Evolutionary conservation across 148 eudicot species (phyloP).

Genomic region (Cornus suecica): DNA sequence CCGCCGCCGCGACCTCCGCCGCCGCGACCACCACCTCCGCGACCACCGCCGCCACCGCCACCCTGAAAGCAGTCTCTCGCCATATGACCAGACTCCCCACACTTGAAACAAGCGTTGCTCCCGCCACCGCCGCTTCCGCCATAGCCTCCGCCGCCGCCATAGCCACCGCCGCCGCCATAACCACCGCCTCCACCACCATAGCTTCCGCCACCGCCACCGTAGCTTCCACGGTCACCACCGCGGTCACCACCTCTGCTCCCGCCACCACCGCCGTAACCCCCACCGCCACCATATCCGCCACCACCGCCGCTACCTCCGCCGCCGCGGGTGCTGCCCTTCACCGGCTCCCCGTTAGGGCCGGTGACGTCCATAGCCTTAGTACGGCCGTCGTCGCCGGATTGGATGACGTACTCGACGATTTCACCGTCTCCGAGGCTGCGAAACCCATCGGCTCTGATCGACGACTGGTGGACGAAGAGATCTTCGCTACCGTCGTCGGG

Average conservation of each 20-base stretch:
- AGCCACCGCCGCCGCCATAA: slow-evolving; percentile 20
- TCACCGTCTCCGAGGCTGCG: slow-evolving; percentile 43
- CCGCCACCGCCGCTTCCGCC: slow-evolving; percentile 20
- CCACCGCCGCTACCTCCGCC: slow-evolving; percentile 24
- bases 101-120: slow-evolving; percentile 22
- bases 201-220: slow-evolving; percentile 18
- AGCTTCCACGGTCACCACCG: slow-evolving; percentile 8
- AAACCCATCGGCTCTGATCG: slow-evolving; percentile 33
- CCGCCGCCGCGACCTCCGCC: slow-evolving; percentile 22
- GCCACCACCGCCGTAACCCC: slow-evolving; percentile 8
- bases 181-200: slow-evolving; percentile 14
- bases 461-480: slow-evolving; percentile 41
- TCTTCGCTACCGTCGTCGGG: slow-evolving; percentile 43
- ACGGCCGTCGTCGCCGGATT: slow-evolving; percentile 34
- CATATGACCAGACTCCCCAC: slow-evolving; percentile 28
- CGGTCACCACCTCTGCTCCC: neutral
- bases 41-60: slow-evolving; percentile 25
- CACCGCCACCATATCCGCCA: slow-evolving; percentile 15
- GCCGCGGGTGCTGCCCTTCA: slow-evolving; percentile 30
- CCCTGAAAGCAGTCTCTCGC: slow-evolving; percentile 23
- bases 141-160: slow-evolving; percentile 12
- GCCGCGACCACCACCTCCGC: slow-evolving; percentile 22
- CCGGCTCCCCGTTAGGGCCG: slow-evolving; percentile 29
- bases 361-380: slow-evolving; percentile 40
- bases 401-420: slow-evolving; percentile 30